phyloP scores from a whole-genome alignment of 768 basidiomycete genomes.

The Trametes elegans region DNA sequence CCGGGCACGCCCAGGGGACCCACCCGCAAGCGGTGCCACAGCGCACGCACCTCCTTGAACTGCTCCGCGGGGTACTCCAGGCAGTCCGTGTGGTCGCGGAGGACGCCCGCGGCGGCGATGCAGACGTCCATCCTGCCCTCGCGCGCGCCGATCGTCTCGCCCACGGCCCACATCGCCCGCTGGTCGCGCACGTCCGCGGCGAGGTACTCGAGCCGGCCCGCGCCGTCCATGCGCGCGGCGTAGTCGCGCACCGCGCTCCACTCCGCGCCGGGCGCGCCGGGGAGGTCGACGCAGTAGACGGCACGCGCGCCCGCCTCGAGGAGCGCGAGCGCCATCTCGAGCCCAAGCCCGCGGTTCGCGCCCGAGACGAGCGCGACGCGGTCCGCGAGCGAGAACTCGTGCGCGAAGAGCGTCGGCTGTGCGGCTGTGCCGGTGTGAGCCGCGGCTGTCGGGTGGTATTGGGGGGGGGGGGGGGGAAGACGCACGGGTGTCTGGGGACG shows the following conservation, averaged over 20 bases:
- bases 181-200: slow-evolving; percentile 59
- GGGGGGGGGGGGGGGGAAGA: slow-evolving; percentile 11
- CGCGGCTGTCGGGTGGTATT: no score
- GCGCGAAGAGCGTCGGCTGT: slow-evolving; percentile 24
- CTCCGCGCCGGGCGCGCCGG: slow-evolving; percentile 52
- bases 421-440: no score
- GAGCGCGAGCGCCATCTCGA: slow-evolving; percentile 79
- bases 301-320: slow-evolving; percentile 67
- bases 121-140: slow-evolving; percentile 76
- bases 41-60: slow-evolving; percentile 52
- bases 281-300: slow-evolving; percentile 69
- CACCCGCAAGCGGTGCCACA: neutral
- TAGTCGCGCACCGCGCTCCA: slow-evolving; percentile 55
- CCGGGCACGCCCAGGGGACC: no score
- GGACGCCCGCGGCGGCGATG: slow-evolving; percentile 74
- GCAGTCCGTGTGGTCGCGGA: slow-evolving; percentile 54
- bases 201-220: slow-evolving; percentile 56
- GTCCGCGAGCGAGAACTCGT: slow-evolving; percentile 32
- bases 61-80: slow-evolving; percentile 63
- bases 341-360: slow-evolving; percentile 56
- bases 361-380: slow-evolving; percentile 40
- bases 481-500: slow-evolving; percentile 55
- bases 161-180: slow-evolving; percentile 46
- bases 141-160: slow-evolving; percentile 56
- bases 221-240: slow-evolving; percentile 22